Conservation (phyloP, 1,139 yeast genomes). For the Scheffersomyces parashehatae region DNA sequence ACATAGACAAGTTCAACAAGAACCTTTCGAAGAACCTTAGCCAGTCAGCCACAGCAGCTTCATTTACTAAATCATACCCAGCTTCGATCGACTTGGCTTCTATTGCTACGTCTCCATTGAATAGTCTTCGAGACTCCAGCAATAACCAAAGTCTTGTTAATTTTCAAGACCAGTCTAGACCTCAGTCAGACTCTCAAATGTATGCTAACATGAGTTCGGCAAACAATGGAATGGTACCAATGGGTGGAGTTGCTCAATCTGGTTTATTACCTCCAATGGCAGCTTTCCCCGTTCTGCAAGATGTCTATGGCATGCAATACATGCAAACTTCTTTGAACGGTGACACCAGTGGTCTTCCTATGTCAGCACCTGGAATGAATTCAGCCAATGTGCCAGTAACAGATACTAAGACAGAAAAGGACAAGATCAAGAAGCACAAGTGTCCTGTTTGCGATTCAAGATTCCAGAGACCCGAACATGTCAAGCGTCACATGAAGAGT, state of each 20-base stretch:
- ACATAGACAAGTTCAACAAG: conserved; percentile 3
- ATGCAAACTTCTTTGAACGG: not conserved
- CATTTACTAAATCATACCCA: conserved; percentile 38
- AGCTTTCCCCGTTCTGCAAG: conserved; percentile 19
- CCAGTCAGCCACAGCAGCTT: conserved; percentile 14
- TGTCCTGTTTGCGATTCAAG: conserved; percentile 77
- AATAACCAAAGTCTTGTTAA: not conserved
- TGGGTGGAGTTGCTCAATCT: not conserved
- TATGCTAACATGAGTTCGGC: not conserved
- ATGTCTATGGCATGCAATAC: not conserved
- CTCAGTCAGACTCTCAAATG: not conserved
- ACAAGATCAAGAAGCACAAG: conserved; percentile 63
- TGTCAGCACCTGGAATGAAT: not conserved
- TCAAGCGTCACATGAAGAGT: conserved; percentile 83
- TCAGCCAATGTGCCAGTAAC: not conserved
- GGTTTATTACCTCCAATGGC: conserved; percentile 45
- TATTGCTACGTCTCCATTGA: conserved; percentile 17
- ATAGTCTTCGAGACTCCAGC: not conserved
- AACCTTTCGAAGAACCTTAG: conserved; percentile 11
- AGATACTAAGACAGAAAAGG: conserved; percentile 24
- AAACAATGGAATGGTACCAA: not conserved
- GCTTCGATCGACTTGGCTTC: conserved; percentile 40
- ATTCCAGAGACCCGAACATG: conserved; percentile 91
- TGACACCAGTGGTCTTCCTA: not conserved
- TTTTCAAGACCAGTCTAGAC: not conserved